A percentile compares a stretch with the other conserved stretches of the same genome.
Evolutionary conservation across 2,329 filamentous ascomycete species (phyloP).

Genomic region (Amauroascus verrucosus): DNA sequence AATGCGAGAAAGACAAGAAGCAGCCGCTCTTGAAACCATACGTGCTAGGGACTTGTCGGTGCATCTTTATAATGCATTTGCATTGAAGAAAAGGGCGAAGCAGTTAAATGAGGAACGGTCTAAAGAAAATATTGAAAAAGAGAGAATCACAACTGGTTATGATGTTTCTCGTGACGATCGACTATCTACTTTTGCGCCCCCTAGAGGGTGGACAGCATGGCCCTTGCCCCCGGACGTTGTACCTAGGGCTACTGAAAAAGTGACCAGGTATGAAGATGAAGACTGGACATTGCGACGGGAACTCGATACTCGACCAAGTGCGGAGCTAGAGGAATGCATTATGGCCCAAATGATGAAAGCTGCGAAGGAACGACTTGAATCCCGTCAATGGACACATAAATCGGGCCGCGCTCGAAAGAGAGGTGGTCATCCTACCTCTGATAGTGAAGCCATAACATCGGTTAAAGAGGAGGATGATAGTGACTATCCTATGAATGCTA

Average conservation of each 20-base stretch:
- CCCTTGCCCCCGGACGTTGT: conserved; percentile 56
- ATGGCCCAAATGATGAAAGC: conserved; percentile 54
- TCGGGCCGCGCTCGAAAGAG: not conserved
- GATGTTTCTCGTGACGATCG: conserved; percentile 19
- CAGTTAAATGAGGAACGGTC: not conserved
- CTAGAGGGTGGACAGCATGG: conserved; percentile 73
- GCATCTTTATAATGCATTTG: conserved; percentile 71
- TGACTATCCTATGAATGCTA: conserved; percentile 14
- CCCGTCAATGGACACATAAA: conserved; percentile 28
- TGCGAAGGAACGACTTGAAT: conserved; percentile 55
- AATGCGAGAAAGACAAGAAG: conserved; percentile 64
- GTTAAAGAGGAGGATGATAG: conserved; percentile 17
- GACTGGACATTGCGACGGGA: conserved; percentile 42
- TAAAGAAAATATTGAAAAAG: not conserved
- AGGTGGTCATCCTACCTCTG: conserved; percentile 17
- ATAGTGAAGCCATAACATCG: conserved; percentile 15
- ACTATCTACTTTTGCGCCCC: conserved; percentile 32
- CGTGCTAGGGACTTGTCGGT: conserved; percentile 57
- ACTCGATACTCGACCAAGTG: conserved; percentile 43
- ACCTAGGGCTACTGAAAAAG: conserved; percentile 46
- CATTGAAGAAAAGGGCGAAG: conserved; percentile 47
- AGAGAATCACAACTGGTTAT: conserved; percentile 21
- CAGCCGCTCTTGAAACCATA: conserved; percentile 52
- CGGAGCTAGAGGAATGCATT: conserved; percentile 59
- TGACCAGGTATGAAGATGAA: conserved; percentile 42